phyloP scores from a whole-genome alignment of 306 rosid genomes.

The Myrica gale region DNA sequence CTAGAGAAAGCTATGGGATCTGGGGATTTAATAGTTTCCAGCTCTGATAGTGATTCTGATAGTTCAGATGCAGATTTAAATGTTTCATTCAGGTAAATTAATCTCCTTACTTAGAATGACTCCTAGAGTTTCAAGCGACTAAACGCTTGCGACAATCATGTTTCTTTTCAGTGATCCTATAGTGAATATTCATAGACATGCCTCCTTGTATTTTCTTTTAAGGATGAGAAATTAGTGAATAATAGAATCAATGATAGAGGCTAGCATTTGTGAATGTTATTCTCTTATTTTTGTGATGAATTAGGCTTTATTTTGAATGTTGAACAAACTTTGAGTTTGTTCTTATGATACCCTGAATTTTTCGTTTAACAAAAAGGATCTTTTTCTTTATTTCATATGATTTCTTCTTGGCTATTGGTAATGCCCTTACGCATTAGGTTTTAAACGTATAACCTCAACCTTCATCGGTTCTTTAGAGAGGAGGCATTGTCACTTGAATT shows the following conservation, averaged over 20 bases:
- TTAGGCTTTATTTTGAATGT: neutral
- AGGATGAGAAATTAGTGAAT: constrained; percentile 7
- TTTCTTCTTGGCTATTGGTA: neutral
- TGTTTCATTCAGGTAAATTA: constrained; percentile 57
- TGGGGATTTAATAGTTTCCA: constrained; percentile 39
- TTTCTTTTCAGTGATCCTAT: neutral
- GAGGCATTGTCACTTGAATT: neutral
- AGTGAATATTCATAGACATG: constrained; percentile 6
- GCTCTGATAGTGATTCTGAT: constrained; percentile 81
- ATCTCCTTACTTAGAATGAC: neutral
- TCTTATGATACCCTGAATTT: neutral
- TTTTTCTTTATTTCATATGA: neutral
- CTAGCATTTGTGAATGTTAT: neutral
- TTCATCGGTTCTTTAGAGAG: neutral
- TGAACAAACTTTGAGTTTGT: neutral
- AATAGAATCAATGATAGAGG: neutral
- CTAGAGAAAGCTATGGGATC: constrained; percentile 55
- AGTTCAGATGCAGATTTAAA: constrained; percentile 49
- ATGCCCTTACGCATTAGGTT: neutral
- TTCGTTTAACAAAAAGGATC: neutral
- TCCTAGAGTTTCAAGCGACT: neutral
- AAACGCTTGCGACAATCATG: neutral
- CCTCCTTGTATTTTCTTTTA: constrained; percentile 9
- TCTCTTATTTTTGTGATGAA: neutral
- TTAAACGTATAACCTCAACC: neutral